Conservation (phyloP, 2,329 filamentous ascomycete genomes). For the Bisporella sp. region DNA sequence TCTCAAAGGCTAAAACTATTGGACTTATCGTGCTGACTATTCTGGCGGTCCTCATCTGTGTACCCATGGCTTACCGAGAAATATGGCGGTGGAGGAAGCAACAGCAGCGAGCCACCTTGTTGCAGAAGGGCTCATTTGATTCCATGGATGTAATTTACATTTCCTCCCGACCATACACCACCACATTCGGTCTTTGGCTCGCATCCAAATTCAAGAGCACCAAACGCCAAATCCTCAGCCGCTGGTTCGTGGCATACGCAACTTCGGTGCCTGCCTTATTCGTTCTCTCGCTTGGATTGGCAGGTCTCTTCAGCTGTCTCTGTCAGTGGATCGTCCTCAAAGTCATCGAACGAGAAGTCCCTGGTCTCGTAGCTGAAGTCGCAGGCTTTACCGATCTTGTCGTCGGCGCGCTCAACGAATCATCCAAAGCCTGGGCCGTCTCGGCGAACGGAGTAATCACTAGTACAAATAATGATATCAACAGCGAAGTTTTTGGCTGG, state of each 20-base stretch:
- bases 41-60: constrained; percentile 64
- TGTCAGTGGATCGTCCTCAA: constrained; percentile 62
- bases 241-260: constrained; percentile 62
- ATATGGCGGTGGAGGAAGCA: constrained; percentile 69
- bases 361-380: constrained; percentile 56
- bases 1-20: constrained; percentile 61
- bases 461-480: constrained; percentile 63
- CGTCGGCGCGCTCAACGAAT: constrained; percentile 53
- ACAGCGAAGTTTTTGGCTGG: constrained; percentile 78
- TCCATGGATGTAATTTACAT: constrained; percentile 87
- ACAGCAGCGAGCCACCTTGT: constrained; percentile 59
- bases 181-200: constrained; percentile 63
- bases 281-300: constrained; percentile 58
- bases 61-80: constrained; percentile 76
- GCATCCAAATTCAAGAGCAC: constrained; percentile 56
- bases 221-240: constrained; percentile 55
- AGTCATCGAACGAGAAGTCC: constrained; percentile 56
- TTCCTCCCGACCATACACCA: constrained; percentile 71
- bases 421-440: constrained; percentile 56
- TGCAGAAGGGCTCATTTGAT: constrained; percentile 62
- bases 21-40: constrained; percentile 71
- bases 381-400: constrained; percentile 60
- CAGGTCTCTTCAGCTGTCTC: constrained; percentile 59
- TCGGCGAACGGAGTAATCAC: constrained; percentile 56
- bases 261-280: constrained; percentile 64